Evolutionary conservation across 768 basidiomycete genomes (phyloP), one percentile per base, ranked within the genome.

Genomic region (Lentinula sp.): DNA sequence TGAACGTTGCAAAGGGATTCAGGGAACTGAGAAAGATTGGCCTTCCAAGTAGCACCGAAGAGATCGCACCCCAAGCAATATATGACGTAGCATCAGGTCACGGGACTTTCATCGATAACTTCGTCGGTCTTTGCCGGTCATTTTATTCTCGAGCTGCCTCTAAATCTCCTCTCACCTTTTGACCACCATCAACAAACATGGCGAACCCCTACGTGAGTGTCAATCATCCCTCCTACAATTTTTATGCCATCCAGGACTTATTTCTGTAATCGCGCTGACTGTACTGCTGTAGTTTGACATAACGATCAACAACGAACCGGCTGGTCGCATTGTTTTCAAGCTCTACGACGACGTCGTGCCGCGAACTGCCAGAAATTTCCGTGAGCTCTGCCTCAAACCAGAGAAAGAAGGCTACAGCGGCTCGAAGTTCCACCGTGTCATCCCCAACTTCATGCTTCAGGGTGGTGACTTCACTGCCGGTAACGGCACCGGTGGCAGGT

Each of bases 401-500:
- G 79, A 84, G 62, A 83, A 85, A 18, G 87, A 87, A 65, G 91
- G 88, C 7, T 97, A 94, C 74, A 9, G 13, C 9, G 37, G 37
- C 5, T 60, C 59, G 10, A 34, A 28, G 68, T 98, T 98, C 80
- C 97, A 99, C 72, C 90, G 97, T 61, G 92, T 98, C 64, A 99
- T 99, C 70, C 84, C 93, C 63, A 98, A 99, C 75, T 99, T 99
- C 70, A 96, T 96, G 95, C 90, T 97, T 60, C 95, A 97, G 78
- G 96, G 94, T 4, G 94, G 94, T 35, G 94, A 96, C 68, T 95
- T 60, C 49, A 60, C 95, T 2, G 76, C 95, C n/a, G 94, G 92
- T 21, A 93, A 97, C 74, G 95, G 94, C 5, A 95, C 94, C 0
- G 94, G 94, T 15, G 95, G 95, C 13, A 85, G 80, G 54, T 93